Evolutionary conservation across 2,329 filamentous ascomycete genomes (phyloP).

Genomic region (Byssoonygena ceratinophila): DNA sequence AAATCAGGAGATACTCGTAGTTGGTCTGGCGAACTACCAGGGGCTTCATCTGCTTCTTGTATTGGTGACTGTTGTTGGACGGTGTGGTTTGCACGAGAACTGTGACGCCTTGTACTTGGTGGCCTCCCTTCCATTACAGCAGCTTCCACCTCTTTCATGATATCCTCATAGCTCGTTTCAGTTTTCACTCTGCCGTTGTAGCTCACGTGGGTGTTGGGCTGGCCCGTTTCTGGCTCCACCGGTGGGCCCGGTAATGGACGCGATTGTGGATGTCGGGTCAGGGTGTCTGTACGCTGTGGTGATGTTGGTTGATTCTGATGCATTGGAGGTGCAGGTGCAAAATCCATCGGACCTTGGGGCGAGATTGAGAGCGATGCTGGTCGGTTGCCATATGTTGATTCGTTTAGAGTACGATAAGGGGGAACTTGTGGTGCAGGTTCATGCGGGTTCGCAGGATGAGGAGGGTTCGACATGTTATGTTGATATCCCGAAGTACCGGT

Average conservation of each 20-base stretch:
- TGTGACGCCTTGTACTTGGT: constrained; percentile 21
- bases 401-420: background rate
- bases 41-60: constrained; percentile 17
- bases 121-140: constrained; percentile 36
- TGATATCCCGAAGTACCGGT: constrained; percentile 11
- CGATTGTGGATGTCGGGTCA: constrained; percentile 47
- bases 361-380: constrained; percentile 8
- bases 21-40: constrained; percentile 15
- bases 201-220: constrained; percentile 20
- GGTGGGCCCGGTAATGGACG: constrained; percentile 51
- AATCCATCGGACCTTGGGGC: constrained; percentile 20
- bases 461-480: constrained; percentile 10
- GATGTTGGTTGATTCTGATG: constrained; percentile 43
- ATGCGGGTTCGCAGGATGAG: constrained; percentile 3
- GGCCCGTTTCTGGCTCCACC: constrained; percentile 33
- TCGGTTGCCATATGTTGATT: background rate
- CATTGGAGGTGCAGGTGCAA: constrained; percentile 41
- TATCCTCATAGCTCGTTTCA: constrained; percentile 43
- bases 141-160: constrained; percentile 48
- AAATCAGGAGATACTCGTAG: constrained; percentile 34
- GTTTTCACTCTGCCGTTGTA: constrained; percentile 26
- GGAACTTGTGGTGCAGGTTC: background rate
- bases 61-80: constrained; percentile 16
- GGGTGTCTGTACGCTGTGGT: constrained; percentile 43
- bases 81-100: constrained; percentile 22